A percentile compares a stretch with the other conserved stretches of the same genome.
phyloP scores from a whole-genome alignment of 2,329 filamentous ascomycete genomes.

The Nothophoma quercina region DNA sequence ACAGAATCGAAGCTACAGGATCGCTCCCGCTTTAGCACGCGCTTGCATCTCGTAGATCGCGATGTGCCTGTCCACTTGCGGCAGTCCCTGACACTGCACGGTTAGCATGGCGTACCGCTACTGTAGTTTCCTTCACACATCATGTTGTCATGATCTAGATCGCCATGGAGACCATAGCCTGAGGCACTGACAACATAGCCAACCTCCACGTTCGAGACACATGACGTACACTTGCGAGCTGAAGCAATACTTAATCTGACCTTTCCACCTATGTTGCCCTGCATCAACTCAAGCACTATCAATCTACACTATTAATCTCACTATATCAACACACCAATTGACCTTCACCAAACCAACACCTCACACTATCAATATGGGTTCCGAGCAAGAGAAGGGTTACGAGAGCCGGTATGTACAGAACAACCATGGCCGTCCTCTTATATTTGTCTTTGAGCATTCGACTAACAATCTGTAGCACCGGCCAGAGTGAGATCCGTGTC shows the following conservation, averaged over 20 bases:
- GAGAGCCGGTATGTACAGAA: slow-evolving; percentile 14
- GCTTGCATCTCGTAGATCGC: slow-evolving; percentile 20
- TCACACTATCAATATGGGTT: slow-evolving; percentile 35
- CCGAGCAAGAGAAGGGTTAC: slow-evolving; percentile 20
- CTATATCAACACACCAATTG: not conserved
- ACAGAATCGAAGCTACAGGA: not conserved
- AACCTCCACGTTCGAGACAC: not conserved
- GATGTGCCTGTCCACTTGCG: slow-evolving; percentile 18
- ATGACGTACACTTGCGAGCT: slow-evolving; percentile 22
- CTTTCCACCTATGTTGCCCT: not conserved
- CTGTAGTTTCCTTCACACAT: slow-evolving; percentile 6
- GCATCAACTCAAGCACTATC: not conserved
- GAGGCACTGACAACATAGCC: slow-evolving; percentile 4
- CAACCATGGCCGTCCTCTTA: not conserved
- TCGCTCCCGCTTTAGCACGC: slow-evolving; percentile 25
- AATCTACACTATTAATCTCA: not conserved
- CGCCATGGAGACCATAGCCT: slow-evolving; percentile 8
- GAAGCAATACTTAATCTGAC: slow-evolving; percentile 20
- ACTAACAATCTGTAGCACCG: slow-evolving; percentile 50
- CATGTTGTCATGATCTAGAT: slow-evolving; percentile 33
- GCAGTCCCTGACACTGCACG: slow-evolving; percentile 10
- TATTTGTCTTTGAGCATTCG: not conserved
- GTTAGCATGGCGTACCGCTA: slow-evolving; percentile 9
- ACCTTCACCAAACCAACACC: not conserved
- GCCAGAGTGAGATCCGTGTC: slow-evolving; percentile 56